Conservation (phyloP, 139 green algal genomes). For the Tetraselmis striata region DNA sequence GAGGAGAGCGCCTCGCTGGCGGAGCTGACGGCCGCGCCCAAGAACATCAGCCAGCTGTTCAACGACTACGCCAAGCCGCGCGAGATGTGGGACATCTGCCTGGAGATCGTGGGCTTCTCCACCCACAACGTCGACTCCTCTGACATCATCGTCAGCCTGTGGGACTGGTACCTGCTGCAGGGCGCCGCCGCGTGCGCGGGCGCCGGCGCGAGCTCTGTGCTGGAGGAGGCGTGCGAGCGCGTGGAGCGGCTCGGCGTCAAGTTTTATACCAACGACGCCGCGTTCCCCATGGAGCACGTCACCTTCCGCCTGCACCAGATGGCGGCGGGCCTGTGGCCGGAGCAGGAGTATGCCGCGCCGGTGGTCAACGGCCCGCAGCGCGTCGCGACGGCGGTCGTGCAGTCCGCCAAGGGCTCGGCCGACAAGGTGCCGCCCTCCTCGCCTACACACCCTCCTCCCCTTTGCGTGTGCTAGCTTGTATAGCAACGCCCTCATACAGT, state of each 20-base stretch:
- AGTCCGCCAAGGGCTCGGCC: neutral
- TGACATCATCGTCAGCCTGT: constrained; percentile 58
- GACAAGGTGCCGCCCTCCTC: no score
- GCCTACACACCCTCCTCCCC: no score
- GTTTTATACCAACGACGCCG: constrained; percentile 57
- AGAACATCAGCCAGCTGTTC: constrained; percentile 58
- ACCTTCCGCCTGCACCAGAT: constrained; percentile 62
- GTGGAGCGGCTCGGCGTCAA: constrained; percentile 39
- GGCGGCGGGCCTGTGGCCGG: constrained; percentile 63
- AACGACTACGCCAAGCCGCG: constrained; percentile 66
- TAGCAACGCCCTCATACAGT: no score
- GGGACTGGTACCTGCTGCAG: constrained; percentile 63
- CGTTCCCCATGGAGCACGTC: constrained; percentile 57
- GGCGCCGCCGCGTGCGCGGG: neutral
- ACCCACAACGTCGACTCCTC: constrained; percentile 25
- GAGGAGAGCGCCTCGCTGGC: neutral
- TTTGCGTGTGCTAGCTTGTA: no score
- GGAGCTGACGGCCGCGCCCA: neutral
- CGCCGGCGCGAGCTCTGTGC: constrained; percentile 3
- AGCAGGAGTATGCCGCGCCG: neutral
- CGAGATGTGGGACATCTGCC: constrained; percentile 61
- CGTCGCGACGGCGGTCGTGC: neutral
- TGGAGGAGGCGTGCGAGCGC: constrained; percentile 28
- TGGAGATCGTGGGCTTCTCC: constrained; percentile 70
- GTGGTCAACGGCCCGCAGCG: neutral